Evolutionary conservation across 176 grass and related monocot genomes (phyloP), one percentile per base, ranked within the genome.

Genomic region (Coix lacrymajobi): DNA sequence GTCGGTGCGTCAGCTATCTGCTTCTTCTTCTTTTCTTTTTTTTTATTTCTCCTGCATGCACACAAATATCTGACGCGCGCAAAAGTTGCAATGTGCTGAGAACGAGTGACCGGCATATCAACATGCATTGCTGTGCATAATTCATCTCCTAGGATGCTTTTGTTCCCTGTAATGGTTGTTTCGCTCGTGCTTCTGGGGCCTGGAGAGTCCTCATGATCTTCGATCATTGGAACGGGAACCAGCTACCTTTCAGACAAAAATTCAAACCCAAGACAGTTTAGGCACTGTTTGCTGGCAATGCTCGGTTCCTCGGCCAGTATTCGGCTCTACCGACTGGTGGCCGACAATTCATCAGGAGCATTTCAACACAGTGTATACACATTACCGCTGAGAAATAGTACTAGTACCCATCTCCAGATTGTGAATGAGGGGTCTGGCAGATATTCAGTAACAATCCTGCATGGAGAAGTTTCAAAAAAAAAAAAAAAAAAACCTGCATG

Each of bases 51-150:
- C 24, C 43, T 78, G 11, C 77, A 44, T 54, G 11, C 77, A 44
- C 40, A 41, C 5, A 56, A 67, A 58, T 30, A 36, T 84, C 75
- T 79, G 67, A 79, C 62, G 69, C 20, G 19, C 69, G 56, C 34
- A 11, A 48, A 49, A 57, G 28, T 76, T 76, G 70, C 37, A 48
- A 25, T 61, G 24, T 69, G 48, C 62, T 30, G 44, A 83, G 66
- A 73, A 83, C 86, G 29, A 77, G 86, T 79, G 44, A 84, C 81
- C 69, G 48, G 81, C 81, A 88, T 79, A 84, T 84, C 61, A 75
- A 68, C 87, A 79, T 88, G 81, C 81, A 79, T 56, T 67, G 81
- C 31, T 84, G 61, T 68, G 76, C 73, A 75, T 75, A 62, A 75
- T 81, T 85, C 69, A 62, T 65, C 49, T 41, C 76, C 64, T 81